phyloP scores from a whole-genome alignment of 306 rosid genomes.

The Datisca glomerata region DNA sequence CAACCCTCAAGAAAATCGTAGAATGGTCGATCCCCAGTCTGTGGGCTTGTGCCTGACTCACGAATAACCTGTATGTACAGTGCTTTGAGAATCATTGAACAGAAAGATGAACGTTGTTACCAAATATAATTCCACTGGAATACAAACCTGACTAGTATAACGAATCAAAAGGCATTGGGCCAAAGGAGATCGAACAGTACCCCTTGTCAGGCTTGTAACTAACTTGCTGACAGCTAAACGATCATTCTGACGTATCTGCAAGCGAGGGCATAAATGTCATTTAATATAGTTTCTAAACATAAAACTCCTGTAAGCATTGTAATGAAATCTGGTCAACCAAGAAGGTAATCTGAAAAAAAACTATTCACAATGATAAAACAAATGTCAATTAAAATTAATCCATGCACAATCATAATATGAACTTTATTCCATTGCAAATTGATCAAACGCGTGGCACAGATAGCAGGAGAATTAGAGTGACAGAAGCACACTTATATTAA shows the following conservation, averaged over 20 bases:
- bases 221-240: constrained; percentile 94
- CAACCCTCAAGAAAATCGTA: constrained; percentile 96
- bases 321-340: too few relatives aligned
- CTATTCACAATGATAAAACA: too few relatives aligned
- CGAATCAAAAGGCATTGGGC: constrained; percentile 96
- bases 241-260: constrained; percentile 95
- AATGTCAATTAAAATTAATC: too few relatives aligned
- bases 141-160: constrained; percentile 83
- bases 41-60: constrained; percentile 59
- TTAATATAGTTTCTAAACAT: too few relatives aligned
- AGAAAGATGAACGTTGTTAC: constrained; percentile 6
- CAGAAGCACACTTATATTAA: too few relatives aligned
- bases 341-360: too few relatives aligned
- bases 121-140: constrained; percentile 6
- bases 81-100: constrained; percentile 12
- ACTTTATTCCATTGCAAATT: too few relatives aligned
- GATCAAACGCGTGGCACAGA: too few relatives aligned
- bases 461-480: too few relatives aligned
- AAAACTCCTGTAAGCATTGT: too few relatives aligned
- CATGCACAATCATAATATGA: too few relatives aligned
- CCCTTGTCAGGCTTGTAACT: constrained; percentile 96
- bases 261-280: too few relatives aligned
- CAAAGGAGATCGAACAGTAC: constrained; percentile 92
- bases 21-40: constrained; percentile 90
- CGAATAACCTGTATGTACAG: constrained; percentile 59